Conservation (phyloP, 768 basidiomycete genomes). For the Amanita molliuscula region DNA sequence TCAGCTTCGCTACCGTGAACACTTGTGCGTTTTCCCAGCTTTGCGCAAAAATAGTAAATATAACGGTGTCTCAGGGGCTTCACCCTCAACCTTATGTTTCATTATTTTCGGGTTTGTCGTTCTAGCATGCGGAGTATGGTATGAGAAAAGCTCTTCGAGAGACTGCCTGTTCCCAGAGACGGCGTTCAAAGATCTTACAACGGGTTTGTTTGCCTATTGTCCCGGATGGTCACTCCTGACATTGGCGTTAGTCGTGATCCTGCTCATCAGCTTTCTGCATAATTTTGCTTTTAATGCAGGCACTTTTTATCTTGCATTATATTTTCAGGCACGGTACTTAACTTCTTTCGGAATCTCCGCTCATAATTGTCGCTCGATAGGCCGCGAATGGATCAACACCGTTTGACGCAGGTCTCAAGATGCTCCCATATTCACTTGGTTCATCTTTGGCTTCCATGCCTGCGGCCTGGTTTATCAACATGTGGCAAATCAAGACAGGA, state of each 20-base stretch:
- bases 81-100: constrained; percentile 48
- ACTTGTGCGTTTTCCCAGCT: constrained; percentile 47
- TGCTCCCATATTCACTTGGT: constrained; percentile 79
- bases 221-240: background rate
- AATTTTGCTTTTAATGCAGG: constrained; percentile 78
- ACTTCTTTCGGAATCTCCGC: constrained; percentile 8
- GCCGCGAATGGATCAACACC: constrained; percentile 64
- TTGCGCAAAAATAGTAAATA: constrained; percentile 4
- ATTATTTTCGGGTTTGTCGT: constrained; percentile 45
- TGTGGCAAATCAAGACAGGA: constrained; percentile 44
- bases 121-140: constrained; percentile 49
- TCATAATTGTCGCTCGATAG: constrained; percentile 23
- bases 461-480: constrained; percentile 73
- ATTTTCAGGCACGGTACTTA: constrained; percentile 53
- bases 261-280: constrained; percentile 67
- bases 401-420: constrained; percentile 58
- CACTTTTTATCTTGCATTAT: constrained; percentile 79
- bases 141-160: constrained; percentile 57
- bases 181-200: constrained; percentile 48
- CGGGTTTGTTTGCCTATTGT: constrained; percentile 21
- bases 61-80: constrained; percentile 40
- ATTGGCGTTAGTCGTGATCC: constrained; percentile 42
- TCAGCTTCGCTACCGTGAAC: constrained; percentile 59
- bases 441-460: constrained; percentile 81
- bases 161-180: constrained; percentile 65